These are phyloP conservation scores for Artemisia annua DNA, from an alignment of 129 eudicot species.

Conservation along the genomic window DNA sequence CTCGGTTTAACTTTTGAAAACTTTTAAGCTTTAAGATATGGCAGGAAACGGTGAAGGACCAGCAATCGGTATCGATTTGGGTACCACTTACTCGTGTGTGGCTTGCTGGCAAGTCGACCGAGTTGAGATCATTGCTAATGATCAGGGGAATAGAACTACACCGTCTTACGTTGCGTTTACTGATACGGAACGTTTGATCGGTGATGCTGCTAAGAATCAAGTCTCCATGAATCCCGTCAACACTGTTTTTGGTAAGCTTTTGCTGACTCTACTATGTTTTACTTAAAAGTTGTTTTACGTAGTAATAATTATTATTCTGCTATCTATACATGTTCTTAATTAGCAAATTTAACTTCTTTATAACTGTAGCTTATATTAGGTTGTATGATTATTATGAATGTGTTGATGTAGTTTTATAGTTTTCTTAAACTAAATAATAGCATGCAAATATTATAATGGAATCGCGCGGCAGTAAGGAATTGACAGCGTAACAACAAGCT, in stretches of 20 bases:
- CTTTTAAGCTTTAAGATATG: background rate
- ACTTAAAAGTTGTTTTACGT: background rate
- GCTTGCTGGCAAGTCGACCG: background rate
- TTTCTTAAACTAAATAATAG: too few relatives aligned
- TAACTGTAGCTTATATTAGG: too few relatives aligned
- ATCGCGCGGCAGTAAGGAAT: too few relatives aligned
- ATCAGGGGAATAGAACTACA: constrained; percentile 2
- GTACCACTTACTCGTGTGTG: constrained; percentile 2
- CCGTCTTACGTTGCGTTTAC: constrained; percentile 6
- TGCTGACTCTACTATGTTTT: background rate
- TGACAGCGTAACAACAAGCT: too few relatives aligned
- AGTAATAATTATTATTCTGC: background rate
- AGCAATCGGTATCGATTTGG: constrained; percentile 5
- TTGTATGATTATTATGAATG: too few relatives aligned
- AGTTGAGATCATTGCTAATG: constrained; percentile 6
- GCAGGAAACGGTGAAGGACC: constrained; percentile 8
- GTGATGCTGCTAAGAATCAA: constrained; percentile 14
- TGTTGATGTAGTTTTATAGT: too few relatives aligned
- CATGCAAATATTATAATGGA: too few relatives aligned
- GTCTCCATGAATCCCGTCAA: constrained; percentile 4
- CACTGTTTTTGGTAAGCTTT: constrained; percentile 13
- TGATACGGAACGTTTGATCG: background rate
- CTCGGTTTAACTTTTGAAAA: too few relatives aligned
- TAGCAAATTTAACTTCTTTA: too few relatives aligned
- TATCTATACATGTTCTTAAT: too few relatives aligned